Base-by-base conservation (phyloP, 495 filamentous ascomycete species). In the Recurvomyces mirabilis region DNA sequence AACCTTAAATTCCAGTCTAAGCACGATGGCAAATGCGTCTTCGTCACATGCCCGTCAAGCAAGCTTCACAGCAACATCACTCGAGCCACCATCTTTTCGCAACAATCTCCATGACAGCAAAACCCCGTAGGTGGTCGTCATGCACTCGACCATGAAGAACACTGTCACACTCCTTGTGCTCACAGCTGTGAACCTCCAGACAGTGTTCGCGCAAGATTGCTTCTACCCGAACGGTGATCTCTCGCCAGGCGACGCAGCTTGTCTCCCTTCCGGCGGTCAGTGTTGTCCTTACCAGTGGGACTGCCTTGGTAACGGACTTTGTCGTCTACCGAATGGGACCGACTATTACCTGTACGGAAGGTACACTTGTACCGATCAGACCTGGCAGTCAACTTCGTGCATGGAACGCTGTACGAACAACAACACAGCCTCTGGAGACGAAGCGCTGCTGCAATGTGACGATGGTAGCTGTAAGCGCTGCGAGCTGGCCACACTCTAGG, bases 151-250 rank as follows among this genome's bases (percentile, higher is more conserved):
- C n/a, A n/a, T n/a, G n/a, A n/a, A n/a, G n/a, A n/a, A n/a, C n/a
- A n/a, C n/a, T n/a, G n/a, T n/a, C n/a, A n/a, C n/a, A n/a, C n/a
- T n/a, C n/a, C n/a, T n/a, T n/a, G n/a, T n/a, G n/a, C n/a, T n/a
- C n/a, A n/a, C n/a, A n/a, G n/a, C n/a, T n/a, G n/a, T n/a, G n/a
- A n/a, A n/a, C n/a, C n/a, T n/a, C n/a, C n/a, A n/a, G n/a, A n/a
- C n/a, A n/a, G n/a, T n/a, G n/a, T n/a, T n/a, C 9, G 47, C 40
- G 14, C 47, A 51, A 18, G 45, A 52, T 30, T 53, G 51, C 41
- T 53, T 44, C 40, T 53, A 53, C 22, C 51, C 51, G 11, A 37
- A 53, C 28, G 51, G 51, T 33, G 25, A 43, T 12, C 31, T 53
- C 19, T 12, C 44, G 22, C 30, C 20, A 4, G 40, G 40, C 19